Evolutionary conservation across 352 stramenopile species (phyloP), one percentile per base, ranked within the genome.

Genomic region (Globisporangium canariense): DNA sequence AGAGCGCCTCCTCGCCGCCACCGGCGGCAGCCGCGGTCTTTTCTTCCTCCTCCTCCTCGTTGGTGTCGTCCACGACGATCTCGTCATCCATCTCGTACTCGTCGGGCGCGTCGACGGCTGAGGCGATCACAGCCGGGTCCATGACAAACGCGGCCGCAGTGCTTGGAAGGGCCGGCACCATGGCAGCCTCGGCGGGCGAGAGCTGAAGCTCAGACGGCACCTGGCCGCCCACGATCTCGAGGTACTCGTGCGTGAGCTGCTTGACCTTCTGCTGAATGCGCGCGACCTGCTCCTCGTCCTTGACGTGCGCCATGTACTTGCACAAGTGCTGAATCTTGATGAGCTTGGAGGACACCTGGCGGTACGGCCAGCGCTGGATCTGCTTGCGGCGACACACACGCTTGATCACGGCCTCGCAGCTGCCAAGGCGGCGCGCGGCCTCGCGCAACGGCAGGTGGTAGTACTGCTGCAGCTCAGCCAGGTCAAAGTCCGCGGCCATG

Each of bases 311-410:
- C 71, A 93, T 86, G 77, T 86, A 93, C 76, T 93, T 93, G 76
- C 79, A 91, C 58, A 93, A 73, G 66, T 91, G 81, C 74, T 93
- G 81, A 66, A 93, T 93, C 80, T 91, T 90, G 69, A 91, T 85
- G 62, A 93, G 77, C 71, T 91, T 91, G 71, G 81, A 83, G 58
- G 86, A 90, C 32, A 94, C 83, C 65, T 94, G 83, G 66, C 86
- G 86, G 71, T 94, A 94, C 4, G 83, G 83, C 86, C 86, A 94
- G 55, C 83, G 77, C 67, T 84, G 78, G 70, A 94, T 92, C 67
- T 88, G 79, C 60, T 86, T 86, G 60, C 79, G 83, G 46, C 86
- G 84, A 63, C 86, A 94, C 16, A 91, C 76, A 56, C 84, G 83
- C 76, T 93, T 94, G 67, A 94, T 81, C 43, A 90, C 84, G 38